Evolutionary conservation across 352 stramenopile genomes (phyloP), one percentile per base, ranked within the genome.

Genomic region (Thraustotheca clavata): DNA sequence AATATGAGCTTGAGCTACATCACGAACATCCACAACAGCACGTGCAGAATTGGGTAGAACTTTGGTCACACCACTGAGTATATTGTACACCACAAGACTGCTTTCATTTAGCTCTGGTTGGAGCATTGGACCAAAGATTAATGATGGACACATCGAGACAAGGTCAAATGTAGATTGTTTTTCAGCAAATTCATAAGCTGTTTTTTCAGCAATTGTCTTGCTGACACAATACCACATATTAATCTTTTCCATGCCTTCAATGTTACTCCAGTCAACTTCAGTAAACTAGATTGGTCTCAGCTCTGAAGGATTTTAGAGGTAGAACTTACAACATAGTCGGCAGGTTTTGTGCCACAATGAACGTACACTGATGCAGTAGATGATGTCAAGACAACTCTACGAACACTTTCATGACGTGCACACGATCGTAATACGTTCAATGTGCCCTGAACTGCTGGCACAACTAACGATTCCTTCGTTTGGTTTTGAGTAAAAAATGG

Each of bases 371-470:
- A 67, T 7, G 48, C 67, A 22, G 52, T 67, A 14, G 62, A 73
- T n/a, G 54, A 69, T 14, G 72, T 77, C 6, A 73, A 20, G 6
- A 77, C 69, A n/a, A 75, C 57, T 6, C 59, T 55, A 4, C 54
- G 34, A 31, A 77, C 68, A 43, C 50, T 69, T 0, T 43, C 43
- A 18, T 67, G 70, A 12, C 69, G 57, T 4, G 57, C 49, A 20
- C 18, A 60, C 0, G 67, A 59, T 1, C 41, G 32, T 11, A 66
- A 32, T 5, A 72, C 62, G 20, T 70, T 62, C 12, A 34, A 20
- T n/a, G 61, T 71, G 41, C 67, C 67, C 8, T 60, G 7, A 4
- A 69, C 16, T 3, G 67, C 67, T 5, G 67, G 67, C 18, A 67
- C 41, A n/a, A 72, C 54, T 16, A 72, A 43, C 35, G 70, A 48